These are phyloP conservation scores for Ustilago curta DNA, from an alignment of 1,284 basidiomycete genomes.

Conservation along the genomic window DNA sequence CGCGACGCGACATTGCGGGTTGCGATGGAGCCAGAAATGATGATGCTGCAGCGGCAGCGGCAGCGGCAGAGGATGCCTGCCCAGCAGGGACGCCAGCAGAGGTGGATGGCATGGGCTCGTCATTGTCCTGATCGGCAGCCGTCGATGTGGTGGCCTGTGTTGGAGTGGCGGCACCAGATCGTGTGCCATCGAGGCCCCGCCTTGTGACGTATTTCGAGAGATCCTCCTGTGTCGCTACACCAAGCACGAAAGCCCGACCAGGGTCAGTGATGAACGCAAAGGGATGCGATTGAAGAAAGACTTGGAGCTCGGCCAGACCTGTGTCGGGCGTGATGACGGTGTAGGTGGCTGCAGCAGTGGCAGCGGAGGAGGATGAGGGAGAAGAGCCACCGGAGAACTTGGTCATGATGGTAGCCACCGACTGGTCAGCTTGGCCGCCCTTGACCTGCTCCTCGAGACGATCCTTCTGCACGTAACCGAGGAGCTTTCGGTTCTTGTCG, in stretches of 20 bases:
- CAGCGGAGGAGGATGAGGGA: slow-evolving; percentile 20
- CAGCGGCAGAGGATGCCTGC: slow-evolving; percentile 23
- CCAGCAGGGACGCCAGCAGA: slow-evolving; percentile 13
- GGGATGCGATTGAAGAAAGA: slow-evolving; percentile 60
- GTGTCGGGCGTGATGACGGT: slow-evolving; percentile 65
- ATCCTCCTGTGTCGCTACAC: slow-evolving; percentile 62
- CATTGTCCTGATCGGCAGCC: slow-evolving; percentile 19
- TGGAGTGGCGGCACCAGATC: slow-evolving; percentile 44
- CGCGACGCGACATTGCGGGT: slow-evolving; percentile 66
- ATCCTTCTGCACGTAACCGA: slow-evolving; percentile 63
- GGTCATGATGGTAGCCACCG: slow-evolving; percentile 55
- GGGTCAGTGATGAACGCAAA: slow-evolving; percentile 67
- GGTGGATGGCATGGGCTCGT: slow-evolving; percentile 44
- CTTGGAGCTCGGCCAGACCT: slow-evolving; percentile 64
- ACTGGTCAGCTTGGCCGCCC: slow-evolving; percentile 37
- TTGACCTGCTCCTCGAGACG: slow-evolving; percentile 51
- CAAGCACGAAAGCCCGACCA: slow-evolving; percentile 56
- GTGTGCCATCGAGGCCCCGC: slow-evolving; percentile 47
- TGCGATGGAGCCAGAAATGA: slow-evolving; percentile 35
- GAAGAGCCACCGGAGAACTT: slow-evolving; percentile 48
- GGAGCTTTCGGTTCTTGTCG: slow-evolving; percentile 54
- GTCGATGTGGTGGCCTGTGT: slow-evolving; percentile 30
- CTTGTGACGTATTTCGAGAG: slow-evolving; percentile 59
- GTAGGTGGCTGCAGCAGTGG: slow-evolving; percentile 39
- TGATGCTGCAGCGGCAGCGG: slow-evolving; percentile 35